phyloP scores from a whole-genome alignment of 176 grass and related monocot species.

The Themeda triandra region DNA sequence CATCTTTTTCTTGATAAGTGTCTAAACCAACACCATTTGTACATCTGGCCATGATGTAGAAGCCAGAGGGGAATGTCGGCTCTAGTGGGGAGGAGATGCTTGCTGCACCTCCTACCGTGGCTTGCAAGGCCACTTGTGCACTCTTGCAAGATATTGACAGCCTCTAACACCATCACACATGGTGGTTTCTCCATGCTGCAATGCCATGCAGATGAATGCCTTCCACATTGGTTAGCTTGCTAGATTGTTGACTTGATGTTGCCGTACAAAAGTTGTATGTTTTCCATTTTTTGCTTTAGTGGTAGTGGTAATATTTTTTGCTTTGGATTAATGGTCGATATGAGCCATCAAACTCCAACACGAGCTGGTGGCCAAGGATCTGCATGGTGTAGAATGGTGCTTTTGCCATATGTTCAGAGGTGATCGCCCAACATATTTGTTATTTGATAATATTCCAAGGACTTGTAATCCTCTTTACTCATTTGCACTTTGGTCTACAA shows the following conservation, averaged over 20 bases:
- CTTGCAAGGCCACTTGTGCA: conserved; percentile 52
- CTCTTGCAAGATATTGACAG: conserved; percentile 93
- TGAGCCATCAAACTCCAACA: conserved; percentile 80
- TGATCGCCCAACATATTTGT: conserved; percentile 14
- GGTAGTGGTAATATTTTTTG: conserved; percentile 26
- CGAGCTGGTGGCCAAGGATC: conserved; percentile 87
- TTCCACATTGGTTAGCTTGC: conserved; percentile 60
- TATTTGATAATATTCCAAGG: too few relatives aligned
- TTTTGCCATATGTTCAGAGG: conserved; percentile 97
- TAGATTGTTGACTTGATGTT: conserved; percentile 20
- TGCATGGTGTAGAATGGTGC: conserved; percentile 85
- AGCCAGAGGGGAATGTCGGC: conserved; percentile 50
- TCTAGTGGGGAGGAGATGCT: conserved; percentile 43
- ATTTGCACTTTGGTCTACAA: neutral
- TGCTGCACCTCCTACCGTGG: neutral
- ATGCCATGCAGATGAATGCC: conserved; percentile 86
- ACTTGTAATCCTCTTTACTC: neutral
- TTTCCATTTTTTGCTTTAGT: neutral
- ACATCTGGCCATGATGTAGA: conserved; percentile 9
- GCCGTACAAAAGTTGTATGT: neutral
- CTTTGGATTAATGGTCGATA: conserved; percentile 55
- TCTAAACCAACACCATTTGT: neutral
- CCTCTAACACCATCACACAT: conserved; percentile 91
- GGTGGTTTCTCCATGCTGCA: conserved; percentile 92
- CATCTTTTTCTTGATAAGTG: neutral